Base-by-base conservation (phyloP, 352 stramenopile species). In the Phytophthora colocasiae region DNA sequence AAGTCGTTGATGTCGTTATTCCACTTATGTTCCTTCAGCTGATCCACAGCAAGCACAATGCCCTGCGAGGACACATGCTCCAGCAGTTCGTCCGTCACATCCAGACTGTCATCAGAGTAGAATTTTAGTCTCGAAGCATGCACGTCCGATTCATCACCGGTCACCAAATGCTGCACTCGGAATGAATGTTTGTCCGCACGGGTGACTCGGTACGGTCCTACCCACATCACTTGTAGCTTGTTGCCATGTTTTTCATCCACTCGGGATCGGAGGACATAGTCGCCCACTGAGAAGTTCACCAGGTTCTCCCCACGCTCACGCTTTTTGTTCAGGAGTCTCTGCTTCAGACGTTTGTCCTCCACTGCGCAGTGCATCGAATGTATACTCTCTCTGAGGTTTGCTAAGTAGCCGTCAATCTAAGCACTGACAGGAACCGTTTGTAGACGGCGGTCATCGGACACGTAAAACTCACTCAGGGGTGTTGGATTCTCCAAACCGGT, bases 231-330 rank as follows among this genome's bases (percentile, higher is more conserved):
- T 22, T 32, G 43, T 12, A 34, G 19, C 11, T 49, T 49, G 43
- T 17, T 49, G 43, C 17, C 19, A 6, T 49, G 43, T 22, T 49
- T 49, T 7, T 49, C 43, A 7, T 49, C 43, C 19, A 49, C 43
- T n/a, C 43, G 29, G 9, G 43, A 49, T 3, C 19, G 8, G 5
- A 49, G 43, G 1, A 49, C 43, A 49, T 19, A 49, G 17, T 32
- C 43, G 4, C 15, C 43, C 3, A 34, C 22, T 11, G 43, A 1
- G 43, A 49, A 49, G 17, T 31, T 49, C 8, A 49, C 19, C 15
- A 49, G 4, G 43, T 49, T 49, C 15, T 49, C 43, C 17, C 22
- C 17, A 14, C 43, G 6, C 11, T 34, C 19, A 29, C 19, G n/a
- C 6, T 49, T 49, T 22, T 34, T 49, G 24, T 49, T 32, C 43